Base-by-base conservation (phyloP, 441 rosid genomes). In the Arabidopsis lyrata region DNA sequence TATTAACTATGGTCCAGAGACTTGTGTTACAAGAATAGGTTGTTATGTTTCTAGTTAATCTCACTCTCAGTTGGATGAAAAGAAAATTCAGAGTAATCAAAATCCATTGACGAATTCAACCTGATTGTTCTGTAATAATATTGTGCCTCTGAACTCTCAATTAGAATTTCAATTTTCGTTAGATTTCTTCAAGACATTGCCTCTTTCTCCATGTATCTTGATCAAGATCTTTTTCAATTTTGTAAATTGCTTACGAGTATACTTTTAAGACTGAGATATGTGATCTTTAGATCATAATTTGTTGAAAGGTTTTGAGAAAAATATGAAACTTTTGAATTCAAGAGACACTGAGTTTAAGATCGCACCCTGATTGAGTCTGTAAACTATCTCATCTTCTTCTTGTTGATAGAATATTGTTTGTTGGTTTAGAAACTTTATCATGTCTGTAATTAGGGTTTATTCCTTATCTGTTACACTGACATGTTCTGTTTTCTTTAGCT, bases 401-500 rank as follows among this genome's bases (percentile, higher is more conserved):
- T 41, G 14, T 27, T 24, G 18, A 24, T 22, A 9, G 38, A 2
- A 22, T 22, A 5, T 55, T 55, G 20, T 55, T 55, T 56, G 24
- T 34, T 44, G 24, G 38, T 62, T 44, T 62, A n/a, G 20, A 62
- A 20, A 34, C 15, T 15, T 42, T 9, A 24, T n/a, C 32, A 32
- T 27, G 24, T 14, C 16, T 45, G 29, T 47, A 32, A 63, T 6
- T 31, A 63, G 14, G 58, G 22, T 66, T 36, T 66, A 15, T 18
- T 52, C 22, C 71, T 66, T 14, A 14, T 67, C 29, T 29, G 4
- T 12, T 15, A 3, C 6, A 8, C 5, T 14, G 10, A 5, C n/a
- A 50, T 27, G 38, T 53, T 54, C 13, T 54, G 50, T 36, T 27
- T 67, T 68, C 54, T 68, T 68, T 31, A 18, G 10, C 50, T 41